Percentiles rank a stretch among this genome's conserved stretches.
Conservation (phyloP, 352 stramenopile genomes). For the Phytophthora tubulina region DNA sequence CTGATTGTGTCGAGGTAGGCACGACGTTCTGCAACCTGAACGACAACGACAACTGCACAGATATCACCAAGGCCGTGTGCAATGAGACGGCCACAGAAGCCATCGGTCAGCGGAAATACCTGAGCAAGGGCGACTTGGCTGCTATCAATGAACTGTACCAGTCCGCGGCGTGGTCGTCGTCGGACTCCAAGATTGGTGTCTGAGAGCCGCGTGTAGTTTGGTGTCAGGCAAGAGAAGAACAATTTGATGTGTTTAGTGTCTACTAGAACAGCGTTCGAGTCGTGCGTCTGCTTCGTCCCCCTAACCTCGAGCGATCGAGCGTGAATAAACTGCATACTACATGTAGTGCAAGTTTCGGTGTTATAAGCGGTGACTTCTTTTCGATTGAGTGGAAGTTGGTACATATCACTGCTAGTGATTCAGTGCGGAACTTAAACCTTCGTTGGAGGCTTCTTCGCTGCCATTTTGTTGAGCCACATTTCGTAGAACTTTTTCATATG, state of each 20-base stretch:
- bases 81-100: conserved; percentile 59
- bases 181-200: conserved; percentile 39
- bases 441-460: not conserved
- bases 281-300: conserved; percentile 23
- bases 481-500: not conserved
- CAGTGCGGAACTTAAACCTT: not conserved
- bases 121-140: conserved; percentile 54
- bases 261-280: conserved; percentile 35
- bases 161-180: conserved; percentile 37
- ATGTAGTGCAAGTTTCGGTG: conserved; percentile 25
- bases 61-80: conserved; percentile 67
- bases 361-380: not conserved
- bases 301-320: conserved; percentile 28
- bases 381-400: not conserved
- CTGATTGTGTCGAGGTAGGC: conserved; percentile 58
- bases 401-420: not conserved
- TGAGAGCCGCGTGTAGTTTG: conserved; percentile 25
- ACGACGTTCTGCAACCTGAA: conserved; percentile 83
- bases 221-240: conserved; percentile 24
- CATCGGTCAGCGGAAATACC: conserved; percentile 75
- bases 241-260: conserved; percentile 41
- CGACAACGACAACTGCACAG: conserved; percentile 68
- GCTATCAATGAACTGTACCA: conserved; percentile 58
- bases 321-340: conserved; percentile 38
- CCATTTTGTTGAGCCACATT: conserved; percentile 9